These are phyloP conservation scores for Aspergillus persii DNA, from an alignment of 2,329 filamentous ascomycete species.

Conservation along the genomic window DNA sequence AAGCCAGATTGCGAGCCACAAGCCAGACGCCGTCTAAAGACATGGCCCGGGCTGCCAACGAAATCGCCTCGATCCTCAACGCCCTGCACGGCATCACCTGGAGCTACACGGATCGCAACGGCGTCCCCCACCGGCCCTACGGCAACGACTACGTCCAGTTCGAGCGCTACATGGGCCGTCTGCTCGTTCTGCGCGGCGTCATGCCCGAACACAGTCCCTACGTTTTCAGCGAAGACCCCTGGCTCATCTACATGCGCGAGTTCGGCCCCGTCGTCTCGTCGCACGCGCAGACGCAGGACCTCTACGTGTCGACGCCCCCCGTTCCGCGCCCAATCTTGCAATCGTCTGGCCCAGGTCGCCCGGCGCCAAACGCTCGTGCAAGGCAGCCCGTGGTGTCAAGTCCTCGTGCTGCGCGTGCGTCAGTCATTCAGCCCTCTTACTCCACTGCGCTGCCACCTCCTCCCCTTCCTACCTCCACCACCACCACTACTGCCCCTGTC, in stretches of 20 bases:
- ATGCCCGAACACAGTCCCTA: background rate
- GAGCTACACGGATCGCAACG: constrained; percentile 4
- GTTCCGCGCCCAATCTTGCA: background rate
- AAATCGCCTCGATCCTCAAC: constrained; percentile 2
- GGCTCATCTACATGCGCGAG: constrained; percentile 8
- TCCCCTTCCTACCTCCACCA: no score
- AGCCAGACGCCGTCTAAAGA: background rate
- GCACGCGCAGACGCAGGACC: no score
- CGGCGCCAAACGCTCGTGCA: background rate
- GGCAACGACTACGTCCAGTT: constrained; percentile 5
- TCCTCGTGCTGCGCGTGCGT: background rate
- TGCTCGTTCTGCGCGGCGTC: constrained; percentile 9
- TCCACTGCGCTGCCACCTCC: no score
- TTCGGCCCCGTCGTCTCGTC: constrained; percentile 4
- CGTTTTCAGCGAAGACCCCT: constrained; percentile 5
- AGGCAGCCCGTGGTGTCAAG: background rate
- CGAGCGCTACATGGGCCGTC: constrained; percentile 7
- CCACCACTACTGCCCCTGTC: no score
- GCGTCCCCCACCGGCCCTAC: constrained; percentile 8
- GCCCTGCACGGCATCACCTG: background rate
- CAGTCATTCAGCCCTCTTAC: no score
- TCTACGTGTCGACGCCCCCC: background rate
- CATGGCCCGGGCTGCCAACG: background rate
- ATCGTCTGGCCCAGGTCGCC: no score
- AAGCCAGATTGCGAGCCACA: background rate